Base-by-base conservation (phyloP, 1,139 yeast species). In the Yamadazyma siamensis region DNA sequence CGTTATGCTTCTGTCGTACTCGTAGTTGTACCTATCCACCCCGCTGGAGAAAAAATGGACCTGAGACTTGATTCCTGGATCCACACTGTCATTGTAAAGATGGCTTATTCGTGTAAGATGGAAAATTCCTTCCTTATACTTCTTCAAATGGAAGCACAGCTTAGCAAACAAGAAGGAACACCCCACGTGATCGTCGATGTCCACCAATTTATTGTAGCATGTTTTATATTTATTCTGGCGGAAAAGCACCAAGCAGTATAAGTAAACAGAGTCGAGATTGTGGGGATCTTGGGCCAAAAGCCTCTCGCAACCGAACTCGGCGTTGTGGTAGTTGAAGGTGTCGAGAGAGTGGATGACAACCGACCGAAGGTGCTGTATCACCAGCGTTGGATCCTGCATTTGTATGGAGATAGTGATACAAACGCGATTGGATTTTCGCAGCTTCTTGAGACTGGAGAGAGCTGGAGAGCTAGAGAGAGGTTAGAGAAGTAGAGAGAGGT, bases 231-330 rank as follows among this genome's bases (percentile, higher is more conserved):
- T 71, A 9, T 67, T 63, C 39, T 68, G 73, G 28, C 75, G 75
- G 46, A 58, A 75, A 29, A 80, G 62, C 2, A 81, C 78, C 23
- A 80, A 58, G 18, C 83, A 84, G 52, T 80, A 76, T 25, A 87
- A 59, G 50, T 83, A 80, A 7, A 72, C 49, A 9, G 84, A 69
- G 33, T 80, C 83, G 4, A 68, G 52, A 45, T 77, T 65, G 15
- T 52, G 49, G 4, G 69, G 60, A 35, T 71, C 71, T 30, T 63
- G 61, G 2, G 91, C 87, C 16, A 82, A 50, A 19, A 86, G 61
- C 40, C 94, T 65, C 48, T 87, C 95, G 21, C 85, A 74, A 9
- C 91, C 84, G 59, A 87, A 84, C 52, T 80, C 87, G 3, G 95
- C 95, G 31, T 85, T 81, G 14, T 65, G 59, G 32, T 76, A 63